Conservation (phyloP, 345 rosid species). For the Passiflora organensis region DNA sequence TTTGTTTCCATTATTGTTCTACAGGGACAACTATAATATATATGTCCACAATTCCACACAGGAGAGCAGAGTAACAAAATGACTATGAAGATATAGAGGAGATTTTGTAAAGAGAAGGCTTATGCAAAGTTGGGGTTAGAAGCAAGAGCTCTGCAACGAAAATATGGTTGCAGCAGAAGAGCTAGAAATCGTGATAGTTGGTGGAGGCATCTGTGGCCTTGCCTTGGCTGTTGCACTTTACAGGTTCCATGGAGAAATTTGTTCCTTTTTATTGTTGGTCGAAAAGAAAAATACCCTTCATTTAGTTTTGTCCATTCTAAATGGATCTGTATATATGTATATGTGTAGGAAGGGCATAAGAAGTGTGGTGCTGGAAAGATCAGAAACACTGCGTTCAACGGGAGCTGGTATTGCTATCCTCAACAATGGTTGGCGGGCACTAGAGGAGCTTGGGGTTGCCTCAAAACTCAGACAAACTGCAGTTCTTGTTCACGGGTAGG, state of each 20-base stretch:
- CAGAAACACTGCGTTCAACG: slow-evolving; percentile 33
- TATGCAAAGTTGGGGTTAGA: too few relatives aligned
- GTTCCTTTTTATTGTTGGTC: too few relatives aligned
- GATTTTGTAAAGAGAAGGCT: too few relatives aligned
- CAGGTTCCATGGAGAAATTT: slow-evolving; percentile 28
- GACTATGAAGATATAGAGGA: too few relatives aligned
- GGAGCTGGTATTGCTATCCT: slow-evolving; percentile 47
- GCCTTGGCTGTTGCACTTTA: slow-evolving; percentile 61
- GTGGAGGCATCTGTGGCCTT: slow-evolving; percentile 63
- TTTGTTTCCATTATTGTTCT: too few relatives aligned
- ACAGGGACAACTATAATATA: too few relatives aligned
- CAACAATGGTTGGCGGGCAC: slow-evolving; percentile 63
- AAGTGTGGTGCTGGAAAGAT: slow-evolving; percentile 50
- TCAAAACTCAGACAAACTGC: slow-evolving; percentile 37
- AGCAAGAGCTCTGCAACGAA: too few relatives aligned
- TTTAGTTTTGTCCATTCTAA: neutral
- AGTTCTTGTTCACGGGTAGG: slow-evolving; percentile 17
- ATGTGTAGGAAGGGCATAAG: slow-evolving; percentile 51
- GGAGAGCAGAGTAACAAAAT: too few relatives aligned
- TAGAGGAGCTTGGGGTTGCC: slow-evolving; percentile 48
- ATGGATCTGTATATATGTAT: neutral
- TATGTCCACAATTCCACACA: too few relatives aligned
- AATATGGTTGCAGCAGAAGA: slow-evolving; percentile 17
- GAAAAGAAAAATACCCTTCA: neutral
- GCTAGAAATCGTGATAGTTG: slow-evolving; percentile 40